These are phyloP conservation scores for Ramalina intermedia DNA, from an alignment of 495 filamentous ascomycete genomes.

Conservation along the genomic window DNA sequence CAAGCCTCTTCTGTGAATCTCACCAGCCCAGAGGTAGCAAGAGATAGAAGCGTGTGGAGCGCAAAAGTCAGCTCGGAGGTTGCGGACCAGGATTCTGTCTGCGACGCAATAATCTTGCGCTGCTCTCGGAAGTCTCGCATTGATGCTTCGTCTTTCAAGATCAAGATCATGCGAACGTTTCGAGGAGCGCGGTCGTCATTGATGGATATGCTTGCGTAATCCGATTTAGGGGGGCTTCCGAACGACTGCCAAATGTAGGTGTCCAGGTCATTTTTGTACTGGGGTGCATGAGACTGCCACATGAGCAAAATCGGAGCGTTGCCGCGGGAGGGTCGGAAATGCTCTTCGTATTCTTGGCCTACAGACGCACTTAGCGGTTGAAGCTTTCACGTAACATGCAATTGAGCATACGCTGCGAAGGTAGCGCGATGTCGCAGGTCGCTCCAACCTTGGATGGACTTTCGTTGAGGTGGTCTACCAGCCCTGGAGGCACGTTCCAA, in stretches of 20 bases:
- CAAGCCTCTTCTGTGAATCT: background rate
- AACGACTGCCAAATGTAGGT: slow-evolving; percentile 6
- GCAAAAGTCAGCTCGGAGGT: background rate
- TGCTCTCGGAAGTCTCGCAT: background rate
- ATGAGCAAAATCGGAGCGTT: background rate
- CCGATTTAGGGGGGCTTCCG: background rate
- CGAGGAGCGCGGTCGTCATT: background rate
- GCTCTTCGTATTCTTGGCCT: too few relatives aligned
- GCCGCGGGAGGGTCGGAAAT: too few relatives aligned
- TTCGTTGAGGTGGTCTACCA: too few relatives aligned
- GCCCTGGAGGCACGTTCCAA: too few relatives aligned
- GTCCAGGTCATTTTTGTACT: slow-evolving; percentile 2
- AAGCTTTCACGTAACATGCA: too few relatives aligned
- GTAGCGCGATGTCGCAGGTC: too few relatives aligned
- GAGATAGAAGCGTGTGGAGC: background rate
- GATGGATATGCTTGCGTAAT: background rate
- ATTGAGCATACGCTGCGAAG: too few relatives aligned
- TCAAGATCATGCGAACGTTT: background rate
- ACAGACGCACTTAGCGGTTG: too few relatives aligned
- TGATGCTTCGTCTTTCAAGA: background rate
- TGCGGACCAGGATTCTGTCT: background rate
- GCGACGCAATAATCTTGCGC: background rate
- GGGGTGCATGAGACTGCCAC: background rate
- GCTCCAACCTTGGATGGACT: too few relatives aligned
- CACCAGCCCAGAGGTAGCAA: background rate